Conservation (phyloP, 108 stramenopile genomes). For the Fragilariopsis cylindrus region DNA sequence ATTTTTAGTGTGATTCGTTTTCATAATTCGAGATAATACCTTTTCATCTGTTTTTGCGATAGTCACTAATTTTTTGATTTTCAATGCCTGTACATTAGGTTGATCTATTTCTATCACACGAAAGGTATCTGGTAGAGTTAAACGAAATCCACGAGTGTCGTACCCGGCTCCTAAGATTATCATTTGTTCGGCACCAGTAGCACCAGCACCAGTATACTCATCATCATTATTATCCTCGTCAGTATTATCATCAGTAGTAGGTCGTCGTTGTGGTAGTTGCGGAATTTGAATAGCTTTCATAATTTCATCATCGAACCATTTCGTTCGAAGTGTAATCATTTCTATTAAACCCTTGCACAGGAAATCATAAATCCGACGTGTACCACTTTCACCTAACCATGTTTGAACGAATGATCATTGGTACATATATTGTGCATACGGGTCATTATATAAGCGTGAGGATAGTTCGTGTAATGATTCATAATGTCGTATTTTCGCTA, state of each 20-base stretch:
- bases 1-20: not conserved
- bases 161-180: conserved; percentile 18
- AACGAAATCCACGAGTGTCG: conserved; percentile 23
- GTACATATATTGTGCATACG: conserved; percentile 23
- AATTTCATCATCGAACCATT: conserved; percentile 27
- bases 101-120: conserved; percentile 3
- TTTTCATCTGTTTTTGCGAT: conserved; percentile 1
- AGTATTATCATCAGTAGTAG: too few relatives aligned
- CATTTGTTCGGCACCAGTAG: not conserved
- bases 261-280: not conserved
- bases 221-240: not conserved
- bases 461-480: conserved; percentile 23
- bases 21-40: not conserved
- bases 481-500: conserved; percentile 33
- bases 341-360: not conserved
- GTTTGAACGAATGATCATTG: conserved; percentile 5
- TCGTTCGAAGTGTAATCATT: conserved; percentile 19
- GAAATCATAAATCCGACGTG: not conserved
- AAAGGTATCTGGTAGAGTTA: not conserved
- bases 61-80: not conserved
- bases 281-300: not conserved
- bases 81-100: not conserved
- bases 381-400: not conserved
- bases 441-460: conserved; percentile 27
- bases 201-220: not conserved